Evolutionary conservation across 2,329 filamentous ascomycete species (phyloP), one percentile per base, ranked within the genome.

Genomic region (Hansfordia pulvinata): DNA sequence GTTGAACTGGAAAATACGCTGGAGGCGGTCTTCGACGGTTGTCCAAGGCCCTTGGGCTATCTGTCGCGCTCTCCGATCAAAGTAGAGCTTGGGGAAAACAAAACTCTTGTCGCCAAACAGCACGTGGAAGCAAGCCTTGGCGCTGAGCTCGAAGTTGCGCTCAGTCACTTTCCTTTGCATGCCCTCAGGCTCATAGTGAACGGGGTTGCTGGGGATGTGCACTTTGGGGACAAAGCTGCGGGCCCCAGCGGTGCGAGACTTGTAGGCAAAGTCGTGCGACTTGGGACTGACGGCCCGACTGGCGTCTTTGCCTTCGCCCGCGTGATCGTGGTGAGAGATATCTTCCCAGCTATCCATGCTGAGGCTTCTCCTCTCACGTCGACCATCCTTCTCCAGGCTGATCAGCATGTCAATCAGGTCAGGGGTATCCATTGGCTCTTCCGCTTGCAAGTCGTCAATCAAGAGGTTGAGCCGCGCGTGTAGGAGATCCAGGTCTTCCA

Each of bases 101-200:
- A 86, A 83, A 47, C 83, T 93, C 55, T 88, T 93, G 52, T 98
- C 90, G 19, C 90, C 90, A 51, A 96, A 98, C 27, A 98, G 67
- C 10, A 96, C 82, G 45, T 96, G 88, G 50, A 96, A 98, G 31
- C 93, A 74, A 0, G 83, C 84, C 51, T 98, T 96, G 24, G 90
- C 79, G 35, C 83, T 92, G 33, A 96, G 76, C 38, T 92, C 80
- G 48, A 93, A 93, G 37, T 84, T 69, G 34, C 81, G 73, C 48
- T 93, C 82, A 1, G 81, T 71, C 6, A 77, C 76, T 37, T 78
- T 67, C 36, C 70, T 64, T 27, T 76, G 71, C 69, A 93, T 86
- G 28, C 77, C 82, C 34, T 79, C 70, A 2, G 90, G 90, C 31
- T 84, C 77, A 47, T 88, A 94, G 8, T 80, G 59, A 3, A 94